Base-by-base conservation (phyloP, 208 protist genomes). In the Porcisia deanei region DNA sequence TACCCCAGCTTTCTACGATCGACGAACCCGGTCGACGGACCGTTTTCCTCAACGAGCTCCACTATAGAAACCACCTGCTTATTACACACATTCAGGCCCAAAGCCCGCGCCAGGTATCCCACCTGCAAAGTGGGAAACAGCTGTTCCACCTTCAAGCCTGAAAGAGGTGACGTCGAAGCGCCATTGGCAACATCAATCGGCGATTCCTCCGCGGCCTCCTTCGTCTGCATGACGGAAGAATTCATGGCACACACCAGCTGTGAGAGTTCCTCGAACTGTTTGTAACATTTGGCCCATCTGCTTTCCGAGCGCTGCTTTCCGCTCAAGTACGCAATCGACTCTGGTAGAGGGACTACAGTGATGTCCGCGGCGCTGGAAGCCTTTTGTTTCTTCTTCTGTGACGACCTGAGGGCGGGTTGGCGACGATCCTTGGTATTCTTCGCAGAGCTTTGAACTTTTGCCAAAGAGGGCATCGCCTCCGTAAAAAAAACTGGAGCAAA, bases 81-180 rank as follows among this genome's bases (percentile, higher is more conserved):
- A 59, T 92, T 85, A 2, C 85, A 88, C 54, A 94, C 65, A 58
- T 97, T 95, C 12, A 98, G 81, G 25, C 95, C 93, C 87, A 98
- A 88, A 14, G 92, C 90, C 45, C 95, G 88, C 5, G 92, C 87
- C 59, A 98, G 71, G 73, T 88, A 96, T 18, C 90, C 93, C 61
- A 97, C 86, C 30, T 88, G 80, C 41, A 96, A 54, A 2, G 83
- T 93, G 25, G 93, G 89, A 68, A 97, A 90, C 41, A 47, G 25
- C n/a, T 41, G 20, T 18, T 63, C 45, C 16, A 39, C 45, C 12
- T 39, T 3, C 14, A 49, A 9, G 53, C 37, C 49, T 55, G 52
- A 53, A 25, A 6, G 18, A 58, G 71, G 67, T 61, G 77, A 68
- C 66, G 65, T 41, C 8, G 53, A 53, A 41, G 65, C 34, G 52